Conservation (phyloP, 208 protist genomes). For the Acanthamoeba royreba region DNA sequence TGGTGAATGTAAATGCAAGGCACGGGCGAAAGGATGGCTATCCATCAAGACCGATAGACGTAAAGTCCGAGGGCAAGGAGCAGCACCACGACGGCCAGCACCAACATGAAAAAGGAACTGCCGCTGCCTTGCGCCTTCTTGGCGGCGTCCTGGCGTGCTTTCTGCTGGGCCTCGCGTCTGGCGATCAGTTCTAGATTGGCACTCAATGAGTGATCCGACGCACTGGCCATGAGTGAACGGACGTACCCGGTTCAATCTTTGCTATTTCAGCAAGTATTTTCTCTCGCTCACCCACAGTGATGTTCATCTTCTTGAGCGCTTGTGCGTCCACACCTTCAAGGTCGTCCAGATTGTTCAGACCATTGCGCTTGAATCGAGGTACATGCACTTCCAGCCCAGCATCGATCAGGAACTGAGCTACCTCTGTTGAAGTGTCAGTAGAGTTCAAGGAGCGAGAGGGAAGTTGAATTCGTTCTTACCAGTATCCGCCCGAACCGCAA, state of each 20-base stretch:
- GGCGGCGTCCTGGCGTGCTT: neutral
- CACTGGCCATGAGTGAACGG: too few relatives aligned
- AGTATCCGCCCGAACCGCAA: neutral
- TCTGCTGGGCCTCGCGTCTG: neutral
- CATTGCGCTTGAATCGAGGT: neutral
- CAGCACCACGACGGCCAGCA: too few relatives aligned
- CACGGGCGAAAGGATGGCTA: too few relatives aligned
- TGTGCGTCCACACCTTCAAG: neutral
- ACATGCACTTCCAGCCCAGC: neutral
- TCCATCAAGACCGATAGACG: too few relatives aligned
- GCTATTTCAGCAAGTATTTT: neutral
- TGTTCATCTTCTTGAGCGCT: neutral
- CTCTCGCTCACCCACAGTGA: neutral
- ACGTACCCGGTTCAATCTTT: neutral
- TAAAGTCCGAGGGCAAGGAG: too few relatives aligned
- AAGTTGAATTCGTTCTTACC: neutral
- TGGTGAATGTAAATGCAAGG: too few relatives aligned
- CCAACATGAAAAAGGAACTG: too few relatives aligned
- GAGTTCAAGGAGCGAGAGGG: neutral
- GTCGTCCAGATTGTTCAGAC: neutral
- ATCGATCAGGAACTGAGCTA: neutral
- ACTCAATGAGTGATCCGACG: too few relatives aligned
- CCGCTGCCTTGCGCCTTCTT: too few relatives aligned
- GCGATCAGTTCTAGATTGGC: too few relatives aligned
- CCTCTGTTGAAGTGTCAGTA: too few relatives aligned